Evolutionary conservation across 1,284 basidiomycete genomes (phyloP).

Genomic region (Microbotryum lychnidis-dioicae): DNA sequence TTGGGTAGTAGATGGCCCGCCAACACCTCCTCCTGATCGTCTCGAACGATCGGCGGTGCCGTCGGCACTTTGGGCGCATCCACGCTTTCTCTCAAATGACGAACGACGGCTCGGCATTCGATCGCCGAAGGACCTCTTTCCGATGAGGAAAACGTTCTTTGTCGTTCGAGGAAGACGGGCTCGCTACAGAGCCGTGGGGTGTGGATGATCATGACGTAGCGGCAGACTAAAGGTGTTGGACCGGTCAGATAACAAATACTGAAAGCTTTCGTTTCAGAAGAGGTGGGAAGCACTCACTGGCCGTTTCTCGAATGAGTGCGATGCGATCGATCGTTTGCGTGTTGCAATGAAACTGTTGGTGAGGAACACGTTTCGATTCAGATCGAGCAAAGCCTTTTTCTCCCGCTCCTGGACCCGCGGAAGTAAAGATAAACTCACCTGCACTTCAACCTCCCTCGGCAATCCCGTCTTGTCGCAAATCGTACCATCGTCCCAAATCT

Average conservation of each 20-base stretch:
- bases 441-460: constrained; percentile 80
- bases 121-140: constrained; percentile 9
- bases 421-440: constrained; percentile 49
- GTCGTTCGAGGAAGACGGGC: constrained; percentile 57
- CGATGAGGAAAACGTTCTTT: background rate
- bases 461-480: constrained; percentile 77
- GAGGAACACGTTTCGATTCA: background rate
- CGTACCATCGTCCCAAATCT: constrained; percentile 78
- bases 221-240: constrained; percentile 43
- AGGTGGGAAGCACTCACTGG: constrained; percentile 42
- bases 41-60: too few relatives aligned
- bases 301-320: constrained; percentile 81
- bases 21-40: too few relatives aligned
- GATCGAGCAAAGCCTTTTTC: background rate
- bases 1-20: too few relatives aligned
- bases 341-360: constrained; percentile 68
- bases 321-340: constrained; percentile 56
- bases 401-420: too few relatives aligned
- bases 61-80: too few relatives aligned
- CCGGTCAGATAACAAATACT: background rate
- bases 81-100: too few relatives aligned
- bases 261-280: constrained; percentile 33
- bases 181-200: constrained; percentile 84
- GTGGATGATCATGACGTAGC: constrained; percentile 83
- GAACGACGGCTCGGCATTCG: constrained; percentile 21